Percentiles rank a stretch among this genome's conserved stretches.
Conservation (phyloP, 2,329 filamentous ascomycete genomes). For the Exserohilum rostratum region DNA sequence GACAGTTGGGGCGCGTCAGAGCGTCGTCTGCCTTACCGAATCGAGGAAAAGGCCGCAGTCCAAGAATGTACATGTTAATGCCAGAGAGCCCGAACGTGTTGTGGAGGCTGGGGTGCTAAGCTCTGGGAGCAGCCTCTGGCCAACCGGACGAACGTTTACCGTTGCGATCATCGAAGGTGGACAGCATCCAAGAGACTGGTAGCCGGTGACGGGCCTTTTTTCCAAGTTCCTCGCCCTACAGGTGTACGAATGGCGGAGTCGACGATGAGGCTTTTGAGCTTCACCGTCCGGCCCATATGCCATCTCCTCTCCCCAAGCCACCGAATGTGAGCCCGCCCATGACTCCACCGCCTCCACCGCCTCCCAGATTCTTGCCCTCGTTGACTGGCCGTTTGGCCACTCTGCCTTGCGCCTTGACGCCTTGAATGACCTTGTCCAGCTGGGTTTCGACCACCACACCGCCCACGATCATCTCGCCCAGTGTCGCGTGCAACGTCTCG, state of each 20-base stretch:
- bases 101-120: too few species aligned
- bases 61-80: background rate
- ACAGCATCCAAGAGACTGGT: too few species aligned
- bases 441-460: slow-evolving; percentile 94
- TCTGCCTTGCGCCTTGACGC: slow-evolving; percentile 75
- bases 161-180: background rate
- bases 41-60: background rate
- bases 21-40: too few species aligned
- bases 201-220: too few species aligned
- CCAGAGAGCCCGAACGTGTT: background rate
- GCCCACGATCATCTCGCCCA: slow-evolving; percentile 94
- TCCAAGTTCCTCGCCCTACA: too few species aligned
- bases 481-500: slow-evolving; percentile 88
- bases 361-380: slow-evolving; percentile 57
- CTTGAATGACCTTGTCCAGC: slow-evolving; percentile 84
- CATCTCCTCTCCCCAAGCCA: slow-evolving; percentile 40
- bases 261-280: background rate
- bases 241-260: too few species aligned
- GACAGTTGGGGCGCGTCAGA: background rate
- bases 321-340: slow-evolving; percentile 30
- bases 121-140: too few species aligned
- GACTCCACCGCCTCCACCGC: slow-evolving; percentile 22
- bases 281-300: slow-evolving; percentile 42
- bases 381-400: slow-evolving; percentile 82
- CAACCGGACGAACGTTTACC: too few species aligned